Base-by-base conservation (phyloP, 129 eudicot genomes). In the Lactuca saligna region DNA sequence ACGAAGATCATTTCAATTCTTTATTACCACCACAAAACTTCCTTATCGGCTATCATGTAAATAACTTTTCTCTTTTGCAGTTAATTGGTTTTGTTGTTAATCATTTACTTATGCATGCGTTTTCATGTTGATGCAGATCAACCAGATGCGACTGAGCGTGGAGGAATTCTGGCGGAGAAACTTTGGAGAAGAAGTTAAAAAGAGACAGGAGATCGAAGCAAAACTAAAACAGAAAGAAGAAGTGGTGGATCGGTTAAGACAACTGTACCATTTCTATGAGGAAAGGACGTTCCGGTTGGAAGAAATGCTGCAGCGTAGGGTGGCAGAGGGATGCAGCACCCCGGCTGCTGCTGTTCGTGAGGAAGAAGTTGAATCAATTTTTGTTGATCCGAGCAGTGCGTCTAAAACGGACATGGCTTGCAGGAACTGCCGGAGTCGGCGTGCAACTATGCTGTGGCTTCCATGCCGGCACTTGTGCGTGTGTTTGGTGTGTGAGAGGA, bases 381-480 rank as follows among this genome's bases (percentile, higher is more conserved):
- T 76, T 34, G 53, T 53, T 44, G 80, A 76, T 15, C 44, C 42
- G 25, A 76, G 60, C 16, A 60, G 11, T 5, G 42, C 54, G 0
- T 49, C 14, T n/a, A 39, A 57, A 17, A 68, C 10, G 59, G 75
- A 76, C 3, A 20, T 68, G 63, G 34, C 16, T 2, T 76, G 80
- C 63, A 53, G 20, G 37, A 42, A 76, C 68, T 76, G 80, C 69
- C 8, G 38, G 13, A 76, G 20, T 17, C 57, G 75, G 12, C 80
- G 70, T 2, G 80, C 80, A 1, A 61, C 65, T 1, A 76, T 76
- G 75, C 10, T 76, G 75, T 76, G 80, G 80, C 57, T 76, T 34
- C 80, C 80, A 8, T 76, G 80, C 35, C 34, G 75, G 13, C 80
- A 76, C 57, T 29, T 76, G 80, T 61, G 80, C 42, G 80, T 76